phyloP scores from a whole-genome alignment of 2,329 filamentous ascomycete genomes.

The Xylaria sp. region DNA sequence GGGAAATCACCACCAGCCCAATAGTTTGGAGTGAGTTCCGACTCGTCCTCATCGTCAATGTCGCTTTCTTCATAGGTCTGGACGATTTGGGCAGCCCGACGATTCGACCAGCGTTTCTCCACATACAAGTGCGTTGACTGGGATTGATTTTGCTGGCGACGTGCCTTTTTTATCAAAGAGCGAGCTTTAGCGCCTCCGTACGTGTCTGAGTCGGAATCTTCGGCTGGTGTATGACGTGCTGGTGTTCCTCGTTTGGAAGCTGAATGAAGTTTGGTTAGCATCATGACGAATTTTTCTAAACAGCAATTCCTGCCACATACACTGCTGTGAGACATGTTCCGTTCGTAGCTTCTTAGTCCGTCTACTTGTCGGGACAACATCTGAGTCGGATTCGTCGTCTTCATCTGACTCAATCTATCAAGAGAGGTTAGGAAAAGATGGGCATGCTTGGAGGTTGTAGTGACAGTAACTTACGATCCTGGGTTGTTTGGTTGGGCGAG shows the following conservation, averaged over 20 bases:
- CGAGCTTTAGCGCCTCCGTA: slow-evolving; percentile 80
- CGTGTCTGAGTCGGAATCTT: slow-evolving; percentile 73
- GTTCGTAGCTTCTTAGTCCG: slow-evolving; percentile 74
- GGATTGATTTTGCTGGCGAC: slow-evolving; percentile 68
- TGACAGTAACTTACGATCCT: slow-evolving; percentile 55
- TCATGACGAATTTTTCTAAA: slow-evolving; percentile 9
- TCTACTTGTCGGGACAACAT: slow-evolving; percentile 61
- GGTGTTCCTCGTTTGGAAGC: slow-evolving; percentile 67
- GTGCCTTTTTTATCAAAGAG: slow-evolving; percentile 75
- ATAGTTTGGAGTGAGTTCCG: slow-evolving; percentile 71
- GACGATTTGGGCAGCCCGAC: slow-evolving; percentile 75
- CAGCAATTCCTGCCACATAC: slow-evolving; percentile 51
- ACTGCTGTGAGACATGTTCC: slow-evolving; percentile 63
- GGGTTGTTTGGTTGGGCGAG: slow-evolving; percentile 62
- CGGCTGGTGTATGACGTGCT: slow-evolving; percentile 57
- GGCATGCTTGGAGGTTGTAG: not conserved
- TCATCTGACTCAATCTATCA: slow-evolving; percentile 53
- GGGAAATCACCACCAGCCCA: slow-evolving; percentile 71
- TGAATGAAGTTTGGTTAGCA: slow-evolving; percentile 40
- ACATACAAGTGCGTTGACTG: slow-evolving; percentile 69
- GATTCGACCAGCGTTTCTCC: slow-evolving; percentile 90
- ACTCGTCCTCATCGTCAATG: slow-evolving; percentile 67
- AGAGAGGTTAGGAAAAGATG: slow-evolving; percentile 16
- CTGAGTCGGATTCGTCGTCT: slow-evolving; percentile 75
- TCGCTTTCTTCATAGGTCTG: slow-evolving; percentile 72